phyloP scores from a whole-genome alignment of 2,329 filamentous ascomycete species.

The Oidium heveae region DNA sequence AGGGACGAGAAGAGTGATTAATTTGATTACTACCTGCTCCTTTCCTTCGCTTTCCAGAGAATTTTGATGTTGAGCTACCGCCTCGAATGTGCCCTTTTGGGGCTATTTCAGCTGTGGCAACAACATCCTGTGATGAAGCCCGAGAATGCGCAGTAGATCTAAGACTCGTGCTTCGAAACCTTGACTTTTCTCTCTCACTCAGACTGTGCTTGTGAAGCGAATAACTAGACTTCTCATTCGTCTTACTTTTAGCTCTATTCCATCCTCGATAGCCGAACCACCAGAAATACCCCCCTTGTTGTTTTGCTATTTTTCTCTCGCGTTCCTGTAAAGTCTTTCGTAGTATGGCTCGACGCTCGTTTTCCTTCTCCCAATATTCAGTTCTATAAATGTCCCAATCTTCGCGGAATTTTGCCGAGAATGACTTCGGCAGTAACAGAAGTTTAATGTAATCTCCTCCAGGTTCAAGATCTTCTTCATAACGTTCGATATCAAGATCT shows the following conservation, averaged over 20 bases:
- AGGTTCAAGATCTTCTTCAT: constrained; percentile 73
- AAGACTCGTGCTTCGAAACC: constrained; percentile 11
- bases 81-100: constrained; percentile 8
- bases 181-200: constrained; percentile 10
- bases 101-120: constrained; percentile 13
- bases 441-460: constrained; percentile 86
- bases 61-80: constrained; percentile 10
- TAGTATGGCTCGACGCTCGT: constrained; percentile 57
- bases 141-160: constrained; percentile 13
- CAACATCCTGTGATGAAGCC: constrained; percentile 14
- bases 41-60: constrained; percentile 11
- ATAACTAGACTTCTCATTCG: constrained; percentile 13
- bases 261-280: constrained; percentile 51
- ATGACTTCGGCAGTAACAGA: constrained; percentile 75
- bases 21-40: not conserved
- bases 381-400: constrained; percentile 90
- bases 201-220: constrained; percentile 7
- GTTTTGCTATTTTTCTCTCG: constrained; percentile 40
- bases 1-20: not conserved
- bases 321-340: constrained; percentile 42
- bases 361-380: constrained; percentile 94
- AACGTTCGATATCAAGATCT: constrained; percentile 37
- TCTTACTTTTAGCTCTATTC: constrained; percentile 13
- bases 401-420: constrained; percentile 80
- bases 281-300: constrained; percentile 55